These are phyloP conservation scores for Exobasidium rhododendri DNA, from an alignment of 1,284 basidiomycete genomes.

Conservation along the genomic window DNA sequence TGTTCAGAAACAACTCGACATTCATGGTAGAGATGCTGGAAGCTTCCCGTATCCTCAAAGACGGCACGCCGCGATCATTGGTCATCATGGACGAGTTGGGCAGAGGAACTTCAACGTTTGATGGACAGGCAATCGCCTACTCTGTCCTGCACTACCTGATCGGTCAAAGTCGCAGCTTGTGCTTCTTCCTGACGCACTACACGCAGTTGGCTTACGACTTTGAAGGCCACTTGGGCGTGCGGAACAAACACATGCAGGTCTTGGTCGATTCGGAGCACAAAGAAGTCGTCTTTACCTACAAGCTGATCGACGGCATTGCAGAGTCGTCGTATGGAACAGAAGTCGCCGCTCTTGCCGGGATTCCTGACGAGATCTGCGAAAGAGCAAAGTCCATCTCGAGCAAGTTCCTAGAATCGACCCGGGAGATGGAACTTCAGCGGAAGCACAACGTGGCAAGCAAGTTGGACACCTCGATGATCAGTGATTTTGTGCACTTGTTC, in stretches of 20 bases:
- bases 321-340: constrained; percentile 74
- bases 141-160: constrained; percentile 52
- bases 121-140: constrained; percentile 53
- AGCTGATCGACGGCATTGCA: constrained; percentile 62
- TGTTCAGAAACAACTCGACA: constrained; percentile 52
- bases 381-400: constrained; percentile 45
- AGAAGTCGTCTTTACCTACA: constrained; percentile 53
- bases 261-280: constrained; percentile 47
- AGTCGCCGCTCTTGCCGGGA: constrained; percentile 51
- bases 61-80: constrained; percentile 52
- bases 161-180: constrained; percentile 48
- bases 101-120: constrained; percentile 54
- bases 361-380: constrained; percentile 46
- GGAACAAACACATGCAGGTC: constrained; percentile 54
- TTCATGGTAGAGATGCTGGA: constrained; percentile 56
- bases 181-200: constrained; percentile 54
- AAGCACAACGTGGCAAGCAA: constrained; percentile 21
- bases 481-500: constrained; percentile 50
- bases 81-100: constrained; percentile 55
- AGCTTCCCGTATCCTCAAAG: constrained; percentile 49
- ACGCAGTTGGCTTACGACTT: constrained; percentile 47
- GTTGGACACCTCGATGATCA: constrained; percentile 40
- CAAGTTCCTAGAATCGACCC: constrained; percentile 41
- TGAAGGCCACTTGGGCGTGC: constrained; percentile 45
- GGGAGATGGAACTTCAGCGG: constrained; percentile 38